phyloP scores from a whole-genome alignment of 768 basidiomycete species.

The Pholiota conissans region DNA sequence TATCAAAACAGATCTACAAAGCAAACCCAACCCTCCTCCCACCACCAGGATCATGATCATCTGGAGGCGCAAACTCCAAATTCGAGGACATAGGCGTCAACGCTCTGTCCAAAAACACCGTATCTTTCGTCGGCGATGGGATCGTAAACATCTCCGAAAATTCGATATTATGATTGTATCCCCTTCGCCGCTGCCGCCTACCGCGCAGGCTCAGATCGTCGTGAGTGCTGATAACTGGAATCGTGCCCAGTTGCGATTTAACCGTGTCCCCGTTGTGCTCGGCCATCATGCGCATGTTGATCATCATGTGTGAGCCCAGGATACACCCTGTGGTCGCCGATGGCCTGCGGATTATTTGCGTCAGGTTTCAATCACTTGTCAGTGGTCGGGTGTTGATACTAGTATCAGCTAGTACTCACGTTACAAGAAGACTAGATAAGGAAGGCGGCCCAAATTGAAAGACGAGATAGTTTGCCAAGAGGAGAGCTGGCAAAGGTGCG shows the following conservation, averaged over 20 bases:
- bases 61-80: neutral
- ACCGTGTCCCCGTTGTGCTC: neutral
- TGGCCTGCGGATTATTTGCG: conserved; percentile 13
- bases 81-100: neutral
- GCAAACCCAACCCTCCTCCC: neutral
- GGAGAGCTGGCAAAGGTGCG: conserved; percentile 13
- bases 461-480: conserved; percentile 24
- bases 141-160: neutral
- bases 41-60: neutral
- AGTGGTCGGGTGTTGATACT: no score
- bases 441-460: conserved; percentile 27
- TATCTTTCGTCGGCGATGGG: neutral
- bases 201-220: neutral
- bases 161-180: neutral
- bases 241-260: neutral
- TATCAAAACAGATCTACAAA: neutral
- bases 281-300: conserved; percentile 21
- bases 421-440: conserved; percentile 30
- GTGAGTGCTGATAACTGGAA: neutral
- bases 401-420: conserved; percentile 16
- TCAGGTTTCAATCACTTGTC: neutral
- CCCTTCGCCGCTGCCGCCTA: neutral
- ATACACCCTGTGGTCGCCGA: conserved; percentile 27
- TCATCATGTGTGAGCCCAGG: conserved; percentile 27
- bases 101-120: neutral